Evolutionary conservation across 164 flowering plant genomes (phyloP), one percentile per base, ranked within the genome.

Genomic region (Stephania japonica): DNA sequence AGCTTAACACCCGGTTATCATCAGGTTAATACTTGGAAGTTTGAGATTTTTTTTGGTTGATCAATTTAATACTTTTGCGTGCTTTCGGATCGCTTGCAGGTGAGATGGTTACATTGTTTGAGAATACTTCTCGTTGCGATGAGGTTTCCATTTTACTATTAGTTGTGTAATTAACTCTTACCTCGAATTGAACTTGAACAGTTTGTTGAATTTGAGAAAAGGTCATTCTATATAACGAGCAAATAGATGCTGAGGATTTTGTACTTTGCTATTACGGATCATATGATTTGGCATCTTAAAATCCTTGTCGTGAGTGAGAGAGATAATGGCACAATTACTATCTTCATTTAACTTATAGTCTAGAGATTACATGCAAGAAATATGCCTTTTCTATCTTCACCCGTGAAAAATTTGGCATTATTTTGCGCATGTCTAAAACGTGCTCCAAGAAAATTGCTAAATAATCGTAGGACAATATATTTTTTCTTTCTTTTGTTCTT

Each of bases 1-100:
- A 82, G 84, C 76, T 72, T 93, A 73, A 70, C 89, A 9, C 94
- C 94, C 3, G 98, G 98, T 71, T 85, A 75, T 70, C 91, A 93
- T 78, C 94, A 93, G 98, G 98, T 91, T 41, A 78, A 53, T 47
- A 65, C 7, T 13, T 16, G 59, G 27, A 26, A 43, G 42, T 63
- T 47, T 10, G 27, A 67, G 64, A 59, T 18, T 69, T 32, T 13
- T 76, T 18, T 26, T 59, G 21, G 7, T 59, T 59, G 21, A 19
- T 59, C 64, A 24, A 59, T 59, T n/a, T 59, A 19, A n/a, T 18
- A 19, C 16, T 18, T 59, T 32, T 24, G 25, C 27, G 6, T 62
- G 25, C 12, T 23, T 70, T 47, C 24, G 10, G 6, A 23, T 43
- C 32, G 42, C 72, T 18, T 75, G 18, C 21, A 47, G 16, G 16